phyloP scores from a whole-genome alignment of 306 rosid species.

The Pterocarpus macrocarpus region DNA sequence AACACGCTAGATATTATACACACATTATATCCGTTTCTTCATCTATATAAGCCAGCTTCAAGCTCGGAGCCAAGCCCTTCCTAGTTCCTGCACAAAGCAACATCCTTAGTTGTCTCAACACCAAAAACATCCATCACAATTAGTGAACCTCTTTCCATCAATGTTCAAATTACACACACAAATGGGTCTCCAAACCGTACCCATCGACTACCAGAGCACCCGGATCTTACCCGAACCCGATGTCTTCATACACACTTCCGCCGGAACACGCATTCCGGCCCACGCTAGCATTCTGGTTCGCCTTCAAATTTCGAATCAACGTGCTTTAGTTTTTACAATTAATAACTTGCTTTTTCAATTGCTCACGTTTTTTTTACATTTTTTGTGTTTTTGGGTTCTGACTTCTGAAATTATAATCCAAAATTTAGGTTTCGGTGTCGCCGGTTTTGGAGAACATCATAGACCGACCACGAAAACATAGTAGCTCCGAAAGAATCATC shows the following conservation, averaged over 20 bases:
- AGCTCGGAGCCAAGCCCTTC: no score
- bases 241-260: constrained; percentile 70
- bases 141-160: not conserved
- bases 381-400: not conserved
- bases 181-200: constrained; percentile 45
- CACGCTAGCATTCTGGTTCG: constrained; percentile 76
- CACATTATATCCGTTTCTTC: not conserved
- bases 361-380: not conserved
- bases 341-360: not conserved
- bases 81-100: not conserved
- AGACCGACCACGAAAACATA: constrained; percentile 72
- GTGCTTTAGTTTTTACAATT: no score
- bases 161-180: not conserved
- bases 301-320: not conserved
- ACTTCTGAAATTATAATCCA: not conserved
- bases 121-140: not conserved
- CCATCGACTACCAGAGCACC: constrained; percentile 25
- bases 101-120: not conserved
- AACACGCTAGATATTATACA: no score
- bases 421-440: constrained; percentile 69
- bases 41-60: not conserved
- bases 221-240: constrained; percentile 76
- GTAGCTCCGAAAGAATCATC: constrained; percentile 67
- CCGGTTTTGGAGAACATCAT: constrained; percentile 80
- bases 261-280: constrained; percentile 75